phyloP scores from a whole-genome alignment of 495 filamentous ascomycete species.

The Daldinia grandis region DNA sequence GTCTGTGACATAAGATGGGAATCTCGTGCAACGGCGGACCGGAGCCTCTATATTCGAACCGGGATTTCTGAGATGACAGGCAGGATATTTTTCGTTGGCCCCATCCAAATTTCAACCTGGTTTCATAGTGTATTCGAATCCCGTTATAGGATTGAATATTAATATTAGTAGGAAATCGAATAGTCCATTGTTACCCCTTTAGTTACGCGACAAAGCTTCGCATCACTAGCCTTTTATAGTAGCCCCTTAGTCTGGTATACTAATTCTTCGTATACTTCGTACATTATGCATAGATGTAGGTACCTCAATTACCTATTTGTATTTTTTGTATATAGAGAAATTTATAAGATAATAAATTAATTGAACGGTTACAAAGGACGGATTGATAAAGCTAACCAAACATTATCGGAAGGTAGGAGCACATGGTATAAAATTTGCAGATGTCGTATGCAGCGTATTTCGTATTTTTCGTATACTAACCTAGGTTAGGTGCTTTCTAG shows the following conservation, averaged over 20 bases:
- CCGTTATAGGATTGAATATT: not conserved
- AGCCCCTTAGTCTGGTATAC: not conserved
- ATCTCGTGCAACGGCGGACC: not conserved
- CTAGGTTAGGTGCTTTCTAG: too few relatives aligned
- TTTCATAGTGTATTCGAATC: constrained; percentile 12
- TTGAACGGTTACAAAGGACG: not conserved
- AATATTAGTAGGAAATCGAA: not conserved
- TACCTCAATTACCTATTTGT: not conserved
- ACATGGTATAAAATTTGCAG: not conserved
- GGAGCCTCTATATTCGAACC: not conserved
- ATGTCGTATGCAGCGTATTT: not conserved
- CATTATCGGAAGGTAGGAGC: not conserved
- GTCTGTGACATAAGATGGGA: not conserved
- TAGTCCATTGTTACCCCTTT: not conserved
- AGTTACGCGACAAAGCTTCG: not conserved
- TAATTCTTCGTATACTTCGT: not conserved
- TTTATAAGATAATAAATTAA: not conserved
- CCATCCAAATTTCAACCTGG: not conserved
- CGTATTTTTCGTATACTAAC: not conserved
- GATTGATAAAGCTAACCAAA: not conserved
- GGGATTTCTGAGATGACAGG: not conserved
- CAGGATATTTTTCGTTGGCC: not conserved
- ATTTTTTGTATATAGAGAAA: not conserved
- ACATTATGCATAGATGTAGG: not conserved
- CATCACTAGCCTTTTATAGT: not conserved